A percentile compares a stretch with the other conserved stretches of the same genome.
Conservation (phyloP, 208 protist species). For the Wallacemonas rigidus region DNA sequence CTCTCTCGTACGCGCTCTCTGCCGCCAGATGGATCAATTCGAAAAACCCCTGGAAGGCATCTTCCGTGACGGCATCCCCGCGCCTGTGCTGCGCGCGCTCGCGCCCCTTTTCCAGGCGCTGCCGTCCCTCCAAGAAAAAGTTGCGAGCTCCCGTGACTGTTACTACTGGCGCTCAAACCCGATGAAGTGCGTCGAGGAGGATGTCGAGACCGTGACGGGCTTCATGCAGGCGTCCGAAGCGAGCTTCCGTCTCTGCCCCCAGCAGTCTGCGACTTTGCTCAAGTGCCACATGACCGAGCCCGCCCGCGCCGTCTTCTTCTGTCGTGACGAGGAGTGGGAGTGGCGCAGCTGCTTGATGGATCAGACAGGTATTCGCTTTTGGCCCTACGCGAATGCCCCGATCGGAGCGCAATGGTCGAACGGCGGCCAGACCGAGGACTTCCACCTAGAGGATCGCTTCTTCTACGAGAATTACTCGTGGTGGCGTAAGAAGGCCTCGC, state of each 20-base stretch:
- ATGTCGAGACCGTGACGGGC: constrained; percentile 68
- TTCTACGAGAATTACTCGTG: constrained; percentile 89
- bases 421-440: constrained; percentile 90
- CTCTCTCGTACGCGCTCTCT: neutral
- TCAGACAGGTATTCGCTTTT: constrained; percentile 89
- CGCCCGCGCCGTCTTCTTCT: constrained; percentile 88
- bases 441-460: constrained; percentile 90
- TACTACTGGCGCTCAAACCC: constrained; percentile 92
- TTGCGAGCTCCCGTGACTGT: constrained; percentile 71
- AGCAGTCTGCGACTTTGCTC: constrained; percentile 87
- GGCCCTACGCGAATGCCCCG: constrained; percentile 89
- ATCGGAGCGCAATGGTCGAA: constrained; percentile 85
- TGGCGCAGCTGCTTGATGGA: constrained; percentile 93
- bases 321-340: constrained; percentile 92
- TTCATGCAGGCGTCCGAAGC: constrained; percentile 91
- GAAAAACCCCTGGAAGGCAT: constrained; percentile 86
- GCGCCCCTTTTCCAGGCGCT: constrained; percentile 88
- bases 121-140: constrained; percentile 72
- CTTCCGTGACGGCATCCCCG: constrained; percentile 91
- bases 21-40: constrained; percentile 74
- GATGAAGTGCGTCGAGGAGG: constrained; percentile 84
- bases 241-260: constrained; percentile 87
- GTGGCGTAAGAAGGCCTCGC: constrained; percentile 76
- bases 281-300: constrained; percentile 94
- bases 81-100: constrained; percentile 86